Conservation (phyloP, 306 rosid species). For the Fragaria ananassa region DNA sequence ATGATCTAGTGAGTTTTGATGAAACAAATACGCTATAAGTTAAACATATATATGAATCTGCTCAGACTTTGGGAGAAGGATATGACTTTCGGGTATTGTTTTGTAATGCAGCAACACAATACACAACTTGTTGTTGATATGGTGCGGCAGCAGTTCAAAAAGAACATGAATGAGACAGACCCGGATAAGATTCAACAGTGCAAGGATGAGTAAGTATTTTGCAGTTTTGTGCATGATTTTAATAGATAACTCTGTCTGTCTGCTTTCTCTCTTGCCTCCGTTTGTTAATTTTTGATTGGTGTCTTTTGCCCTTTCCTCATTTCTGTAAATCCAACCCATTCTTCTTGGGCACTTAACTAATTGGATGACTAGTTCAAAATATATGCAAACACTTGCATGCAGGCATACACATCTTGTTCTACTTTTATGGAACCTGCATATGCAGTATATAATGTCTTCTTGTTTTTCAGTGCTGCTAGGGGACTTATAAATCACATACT, state of each 20-base stretch:
- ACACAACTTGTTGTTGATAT: conserved; percentile 62
- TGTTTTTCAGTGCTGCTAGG: conserved; percentile 73
- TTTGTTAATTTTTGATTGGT: too few species aligned
- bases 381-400: background rate
- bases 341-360: background rate
- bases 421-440: background rate
- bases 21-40: background rate
- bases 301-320: background rate
- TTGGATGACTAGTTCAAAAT: background rate
- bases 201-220: conserved; percentile 76
- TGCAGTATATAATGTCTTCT: background rate
- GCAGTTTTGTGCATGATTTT: conserved; percentile 6
- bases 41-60: background rate
- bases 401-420: conserved; percentile 20
- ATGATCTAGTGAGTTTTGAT: background rate
- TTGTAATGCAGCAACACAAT: conserved; percentile 64
- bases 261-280: background rate
- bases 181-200: conserved; percentile 79
- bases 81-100: background rate
- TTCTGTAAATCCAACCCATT: background rate
- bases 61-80: background rate
- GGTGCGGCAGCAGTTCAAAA: conserved; percentile 83
- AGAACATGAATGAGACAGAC: conserved; percentile 71
- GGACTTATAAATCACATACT: conserved; percentile 91
- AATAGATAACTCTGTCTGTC: background rate